Evolutionary conservation across 1,284 basidiomycete species (phyloP).

Genomic region (Melampsora larici-populina): DNA sequence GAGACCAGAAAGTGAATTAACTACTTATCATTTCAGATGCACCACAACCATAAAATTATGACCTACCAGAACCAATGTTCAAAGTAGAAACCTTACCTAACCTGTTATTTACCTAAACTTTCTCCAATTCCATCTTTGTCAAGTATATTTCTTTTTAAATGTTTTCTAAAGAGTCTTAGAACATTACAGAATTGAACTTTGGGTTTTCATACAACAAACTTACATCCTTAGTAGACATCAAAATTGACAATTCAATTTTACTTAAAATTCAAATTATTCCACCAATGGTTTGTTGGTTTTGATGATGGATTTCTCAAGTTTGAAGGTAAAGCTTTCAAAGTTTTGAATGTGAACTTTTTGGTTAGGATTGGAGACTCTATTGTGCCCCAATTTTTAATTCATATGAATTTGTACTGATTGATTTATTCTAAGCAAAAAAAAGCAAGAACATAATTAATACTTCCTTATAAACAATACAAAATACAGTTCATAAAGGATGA

Average conservation of each 20-base stretch:
- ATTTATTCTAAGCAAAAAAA: background rate
- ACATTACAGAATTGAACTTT: slow-evolving; percentile 36
- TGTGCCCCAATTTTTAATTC: background rate
- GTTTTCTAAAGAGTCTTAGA: slow-evolving; percentile 30
- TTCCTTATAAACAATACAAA: too few species aligned
- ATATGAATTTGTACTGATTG: background rate
- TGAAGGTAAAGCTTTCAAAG: background rate
- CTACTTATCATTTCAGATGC: slow-evolving; percentile 31
- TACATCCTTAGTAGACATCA: slow-evolving; percentile 25
- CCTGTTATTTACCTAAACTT: too few species aligned
- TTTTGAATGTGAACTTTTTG: too few species aligned
- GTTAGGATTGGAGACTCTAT: background rate
- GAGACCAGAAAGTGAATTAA: background rate
- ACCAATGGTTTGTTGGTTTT: background rate
- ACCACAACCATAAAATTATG: slow-evolving; percentile 28
- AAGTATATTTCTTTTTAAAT: background rate
- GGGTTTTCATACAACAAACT: background rate
- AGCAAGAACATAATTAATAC: background rate
- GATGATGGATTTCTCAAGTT: background rate
- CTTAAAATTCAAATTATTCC: slow-evolving; percentile 8
- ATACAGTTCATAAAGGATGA: too few species aligned
- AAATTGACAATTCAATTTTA: slow-evolving; percentile 2
- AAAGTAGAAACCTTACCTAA: too few species aligned
- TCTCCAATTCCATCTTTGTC: too few species aligned
- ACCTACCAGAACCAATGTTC: background rate